Evolutionary conservation across 371 early-diverging fungal species (phyloP).

Genomic region (Basidiobolus meristosporus): DNA sequence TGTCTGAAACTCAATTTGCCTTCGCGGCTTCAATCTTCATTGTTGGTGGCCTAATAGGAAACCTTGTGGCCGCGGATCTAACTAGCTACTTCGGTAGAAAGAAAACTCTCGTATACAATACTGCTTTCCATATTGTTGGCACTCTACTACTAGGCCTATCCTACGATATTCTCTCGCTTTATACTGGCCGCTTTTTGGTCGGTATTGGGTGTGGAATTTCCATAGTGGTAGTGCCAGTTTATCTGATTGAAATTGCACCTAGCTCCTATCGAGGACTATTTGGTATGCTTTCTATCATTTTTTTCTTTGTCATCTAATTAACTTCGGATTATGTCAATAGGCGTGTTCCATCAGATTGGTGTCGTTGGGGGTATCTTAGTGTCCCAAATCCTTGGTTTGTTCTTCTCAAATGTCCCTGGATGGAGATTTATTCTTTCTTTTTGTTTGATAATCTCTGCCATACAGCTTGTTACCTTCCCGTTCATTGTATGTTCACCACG

Average conservation of each 20-base stretch:
- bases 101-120: slow-evolving; percentile 41
- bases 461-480: slow-evolving; percentile 38
- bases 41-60: slow-evolving; percentile 68
- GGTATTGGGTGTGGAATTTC: slow-evolving; percentile 74
- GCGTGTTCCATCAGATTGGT: slow-evolving; percentile 66
- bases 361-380: slow-evolving; percentile 66
- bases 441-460: slow-evolving; percentile 27
- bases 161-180: slow-evolving; percentile 18
- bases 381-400: slow-evolving; percentile 37
- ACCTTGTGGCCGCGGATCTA: slow-evolving; percentile 42
- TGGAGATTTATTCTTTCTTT: slow-evolving; percentile 46
- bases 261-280: slow-evolving; percentile 46
- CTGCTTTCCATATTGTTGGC: slow-evolving; percentile 31
- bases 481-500: slow-evolving; percentile 68
- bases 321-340: slow-evolving; percentile 3
- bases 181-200: slow-evolving; percentile 57
- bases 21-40: slow-evolving; percentile 49
- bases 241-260: slow-evolving; percentile 73
- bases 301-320: not conserved
- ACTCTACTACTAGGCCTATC: slow-evolving; percentile 43
- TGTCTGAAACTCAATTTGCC: slow-evolving; percentile 52
- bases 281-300: slow-evolving; percentile 15
- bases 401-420: slow-evolving; percentile 24
- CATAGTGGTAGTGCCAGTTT: slow-evolving; percentile 70
- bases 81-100: slow-evolving; percentile 59